Conservation (phyloP, 2,329 filamentous ascomycete genomes). For the Xylariaceae sp. region DNA sequence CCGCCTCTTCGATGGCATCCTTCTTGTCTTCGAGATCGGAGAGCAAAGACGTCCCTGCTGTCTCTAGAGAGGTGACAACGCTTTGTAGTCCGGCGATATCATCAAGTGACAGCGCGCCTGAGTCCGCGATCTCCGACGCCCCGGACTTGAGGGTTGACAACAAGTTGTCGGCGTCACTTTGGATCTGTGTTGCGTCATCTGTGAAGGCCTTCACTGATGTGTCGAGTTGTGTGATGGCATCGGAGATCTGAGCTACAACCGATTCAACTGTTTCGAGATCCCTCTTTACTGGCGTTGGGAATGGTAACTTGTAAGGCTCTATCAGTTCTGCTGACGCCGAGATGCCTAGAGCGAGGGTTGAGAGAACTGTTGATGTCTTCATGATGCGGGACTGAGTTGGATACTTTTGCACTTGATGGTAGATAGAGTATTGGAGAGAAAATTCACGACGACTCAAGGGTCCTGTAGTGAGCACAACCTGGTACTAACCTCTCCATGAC, state of each 20-base stretch:
- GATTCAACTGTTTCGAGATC: conserved; percentile 21
- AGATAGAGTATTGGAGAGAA: too few species aligned
- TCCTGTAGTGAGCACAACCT: background rate
- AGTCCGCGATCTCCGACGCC: conserved; percentile 10
- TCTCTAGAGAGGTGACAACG: conserved; percentile 6
- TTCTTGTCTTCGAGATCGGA: conserved; percentile 23
- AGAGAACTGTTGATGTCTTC: conserved; percentile 24
- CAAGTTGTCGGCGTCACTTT: conserved; percentile 24
- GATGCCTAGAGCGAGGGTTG: conserved; percentile 22
- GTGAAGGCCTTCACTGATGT: conserved; percentile 29
- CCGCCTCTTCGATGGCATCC: conserved; percentile 18
- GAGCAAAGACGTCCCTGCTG: conserved; percentile 16
- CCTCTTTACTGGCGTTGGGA: conserved; percentile 20
- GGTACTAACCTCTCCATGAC: background rate
- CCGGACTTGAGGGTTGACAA: conserved; percentile 22
- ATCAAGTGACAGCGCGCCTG: conserved; percentile 10
- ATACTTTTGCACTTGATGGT: too few species aligned
- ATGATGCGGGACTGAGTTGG: conserved; percentile 11
- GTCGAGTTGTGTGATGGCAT: conserved; percentile 29
- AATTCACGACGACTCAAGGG: background rate
- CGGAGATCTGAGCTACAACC: conserved; percentile 22
- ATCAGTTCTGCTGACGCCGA: conserved; percentile 20
- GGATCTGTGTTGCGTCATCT: conserved; percentile 20
- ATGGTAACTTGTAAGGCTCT: conserved; percentile 10
- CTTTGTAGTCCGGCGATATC: conserved; percentile 19